A percentile compares a stretch with the other conserved stretches of the same genome.
phyloP scores from a whole-genome alignment of 768 basidiomycete genomes.

The Leccinum pellstonianum region DNA sequence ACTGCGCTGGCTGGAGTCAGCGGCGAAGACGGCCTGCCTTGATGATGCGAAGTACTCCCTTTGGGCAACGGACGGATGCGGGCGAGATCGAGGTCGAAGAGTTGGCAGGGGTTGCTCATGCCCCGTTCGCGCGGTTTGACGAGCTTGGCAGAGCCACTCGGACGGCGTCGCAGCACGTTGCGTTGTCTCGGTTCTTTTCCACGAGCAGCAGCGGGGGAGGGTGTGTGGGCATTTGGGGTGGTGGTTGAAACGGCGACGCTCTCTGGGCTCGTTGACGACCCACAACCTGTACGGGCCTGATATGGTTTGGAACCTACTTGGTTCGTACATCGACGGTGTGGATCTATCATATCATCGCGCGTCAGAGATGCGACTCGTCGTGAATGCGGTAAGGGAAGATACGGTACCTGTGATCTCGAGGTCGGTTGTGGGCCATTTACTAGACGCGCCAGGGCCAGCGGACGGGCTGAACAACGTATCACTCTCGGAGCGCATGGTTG shows the following conservation, averaged over 20 bases:
- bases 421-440: slow-evolving; percentile 19
- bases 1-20: slow-evolving; percentile 49
- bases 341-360: slow-evolving; percentile 3
- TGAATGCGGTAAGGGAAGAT: neutral
- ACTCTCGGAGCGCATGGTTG: slow-evolving; percentile 9
- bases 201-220: neutral
- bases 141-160: slow-evolving; percentile 28
- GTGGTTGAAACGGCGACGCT: slow-evolving; percentile 4
- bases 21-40: neutral
- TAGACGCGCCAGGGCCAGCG: slow-evolving; percentile 1
- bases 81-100: neutral
- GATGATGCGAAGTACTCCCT: neutral
- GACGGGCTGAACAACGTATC: slow-evolving; percentile 13
- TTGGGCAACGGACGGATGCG: neutral
- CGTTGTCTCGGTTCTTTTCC: slow-evolving; percentile 23
- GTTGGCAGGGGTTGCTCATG: neutral
- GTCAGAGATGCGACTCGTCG: neutral
- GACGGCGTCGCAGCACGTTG: slow-evolving; percentile 34
- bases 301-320: slow-evolving; percentile 11
- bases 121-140: slow-evolving; percentile 15
- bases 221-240: slow-evolving; percentile 1
- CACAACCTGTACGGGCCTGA: neutral
- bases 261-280: slow-evolving; percentile 14
- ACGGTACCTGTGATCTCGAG: slow-evolving; percentile 18
- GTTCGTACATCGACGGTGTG: slow-evolving; percentile 23